Evolutionary conservation across 179 eudicot genomes (phyloP).

Genomic region (Sideroxylon spinosum): DNA sequence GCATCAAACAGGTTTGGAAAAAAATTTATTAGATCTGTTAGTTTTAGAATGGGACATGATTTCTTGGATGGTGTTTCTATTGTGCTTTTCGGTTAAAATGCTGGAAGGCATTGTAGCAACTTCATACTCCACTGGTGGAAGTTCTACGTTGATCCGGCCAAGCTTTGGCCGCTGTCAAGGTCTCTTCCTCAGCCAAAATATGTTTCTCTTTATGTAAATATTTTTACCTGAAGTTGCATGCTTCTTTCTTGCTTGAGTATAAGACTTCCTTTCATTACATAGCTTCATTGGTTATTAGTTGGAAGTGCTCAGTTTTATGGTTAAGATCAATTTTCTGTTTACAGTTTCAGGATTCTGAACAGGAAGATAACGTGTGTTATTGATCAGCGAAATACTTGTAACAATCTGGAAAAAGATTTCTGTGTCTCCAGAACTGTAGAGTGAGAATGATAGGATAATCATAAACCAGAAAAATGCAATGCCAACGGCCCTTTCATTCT

Average conservation of each 20-base stretch:
- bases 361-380: no score
- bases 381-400: no score
- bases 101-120: conserved; percentile 89
- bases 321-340: no score
- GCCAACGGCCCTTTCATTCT: not conserved
- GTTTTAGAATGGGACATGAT: not conserved
- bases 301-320: no score
- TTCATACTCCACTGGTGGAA: conserved; percentile 82
- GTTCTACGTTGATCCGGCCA: conserved; percentile 79
- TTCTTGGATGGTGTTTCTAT: not conserved
- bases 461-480: not conserved
- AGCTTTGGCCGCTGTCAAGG: conserved; percentile 76
- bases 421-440: no score
- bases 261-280: not conserved
- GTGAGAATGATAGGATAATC: not conserved
- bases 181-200: conserved; percentile 96
- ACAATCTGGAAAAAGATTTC: no score
- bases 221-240: no score
- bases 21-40: not conserved
- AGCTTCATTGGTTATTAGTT: no score
- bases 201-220: conserved; percentile 13
- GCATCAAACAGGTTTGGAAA: no score
- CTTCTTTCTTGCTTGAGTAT: not conserved
- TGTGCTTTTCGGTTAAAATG: conserved; percentile 72
- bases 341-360: no score